These are phyloP conservation scores for Berkeleyomyces rouxiae DNA, from an alignment of 2,329 filamentous ascomycete genomes.

Conservation along the genomic window DNA sequence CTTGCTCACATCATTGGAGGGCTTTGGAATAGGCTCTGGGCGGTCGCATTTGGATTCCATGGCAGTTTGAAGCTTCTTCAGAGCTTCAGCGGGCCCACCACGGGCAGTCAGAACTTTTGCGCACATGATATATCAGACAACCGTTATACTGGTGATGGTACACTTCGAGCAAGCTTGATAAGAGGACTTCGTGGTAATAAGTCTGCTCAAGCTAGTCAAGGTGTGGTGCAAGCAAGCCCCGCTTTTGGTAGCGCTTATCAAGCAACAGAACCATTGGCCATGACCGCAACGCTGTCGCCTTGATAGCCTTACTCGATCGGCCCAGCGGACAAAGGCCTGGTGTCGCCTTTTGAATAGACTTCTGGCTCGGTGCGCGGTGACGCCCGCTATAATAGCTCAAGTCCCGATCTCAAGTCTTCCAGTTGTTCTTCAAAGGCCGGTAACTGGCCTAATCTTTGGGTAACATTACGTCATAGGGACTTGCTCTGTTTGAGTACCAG, in stretches of 20 bases:
- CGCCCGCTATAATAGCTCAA: neutral
- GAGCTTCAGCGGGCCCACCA: neutral
- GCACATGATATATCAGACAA: neutral
- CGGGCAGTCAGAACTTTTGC: neutral
- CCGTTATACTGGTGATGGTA: too few relatives aligned
- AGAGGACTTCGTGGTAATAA: neutral
- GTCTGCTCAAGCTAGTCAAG: neutral
- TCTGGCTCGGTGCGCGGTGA: neutral
- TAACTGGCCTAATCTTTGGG: too few relatives aligned
- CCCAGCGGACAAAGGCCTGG: neutral
- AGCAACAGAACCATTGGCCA: neutral
- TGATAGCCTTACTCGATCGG: too few relatives aligned
- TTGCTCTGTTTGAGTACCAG: too few relatives aligned
- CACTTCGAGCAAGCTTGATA: neutral
- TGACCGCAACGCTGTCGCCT: neutral
- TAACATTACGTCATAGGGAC: too few relatives aligned
- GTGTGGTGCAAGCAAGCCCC: neutral
- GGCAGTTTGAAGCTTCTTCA: neutral
- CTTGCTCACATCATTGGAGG: neutral
- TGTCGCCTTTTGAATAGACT: neutral
- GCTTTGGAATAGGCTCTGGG: conserved; percentile 15
- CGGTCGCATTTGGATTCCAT: neutral
- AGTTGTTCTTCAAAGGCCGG: too few relatives aligned
- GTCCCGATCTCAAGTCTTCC: too few relatives aligned
- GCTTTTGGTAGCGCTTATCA: neutral